A percentile compares a stretch with the other conserved stretches of the same genome.
Conservation (phyloP, 148 eudicot species). For the Salicornia ramosissima region DNA sequence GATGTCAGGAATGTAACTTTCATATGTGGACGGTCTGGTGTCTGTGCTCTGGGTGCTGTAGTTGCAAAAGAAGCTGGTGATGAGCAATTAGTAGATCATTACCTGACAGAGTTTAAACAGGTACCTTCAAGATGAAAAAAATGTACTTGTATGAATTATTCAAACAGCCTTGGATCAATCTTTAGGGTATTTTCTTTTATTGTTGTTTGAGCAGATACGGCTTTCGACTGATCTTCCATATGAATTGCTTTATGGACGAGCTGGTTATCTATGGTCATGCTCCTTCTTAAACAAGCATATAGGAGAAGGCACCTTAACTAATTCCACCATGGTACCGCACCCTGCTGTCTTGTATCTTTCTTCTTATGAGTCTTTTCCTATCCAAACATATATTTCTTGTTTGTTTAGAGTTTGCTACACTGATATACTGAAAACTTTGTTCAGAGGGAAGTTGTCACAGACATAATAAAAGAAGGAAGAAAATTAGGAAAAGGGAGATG, state of each 20-base stretch:
- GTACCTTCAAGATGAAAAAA: conserved; percentile 27
- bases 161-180: not conserved
- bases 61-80: conserved; percentile 62
- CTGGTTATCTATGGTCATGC: conserved; percentile 87
- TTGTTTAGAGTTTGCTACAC: not conserved
- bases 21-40: conserved; percentile 80
- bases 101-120: conserved; percentile 55
- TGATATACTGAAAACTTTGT: conserved; percentile 2
- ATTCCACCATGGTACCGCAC: conserved; percentile 42
- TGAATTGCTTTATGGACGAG: conserved; percentile 78
- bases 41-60: conserved; percentile 87
- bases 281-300: conserved; percentile 68
- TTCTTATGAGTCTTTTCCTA: not conserved
- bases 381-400: not conserved
- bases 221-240: conserved; percentile 65
- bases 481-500: conserved; percentile 48
- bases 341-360: not conserved
- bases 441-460: conserved; percentile 51
- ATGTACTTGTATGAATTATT: not conserved
- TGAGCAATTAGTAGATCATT: conserved; percentile 40
- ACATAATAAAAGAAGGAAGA: conserved; percentile 56
- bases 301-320: conserved; percentile 55
- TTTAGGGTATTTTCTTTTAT: not conserved
- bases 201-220: conserved; percentile 43
- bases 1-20: conserved; percentile 66